phyloP scores from a whole-genome alignment of 2,329 filamentous ascomycete species.

The Botrytis pseudocinerea region DNA sequence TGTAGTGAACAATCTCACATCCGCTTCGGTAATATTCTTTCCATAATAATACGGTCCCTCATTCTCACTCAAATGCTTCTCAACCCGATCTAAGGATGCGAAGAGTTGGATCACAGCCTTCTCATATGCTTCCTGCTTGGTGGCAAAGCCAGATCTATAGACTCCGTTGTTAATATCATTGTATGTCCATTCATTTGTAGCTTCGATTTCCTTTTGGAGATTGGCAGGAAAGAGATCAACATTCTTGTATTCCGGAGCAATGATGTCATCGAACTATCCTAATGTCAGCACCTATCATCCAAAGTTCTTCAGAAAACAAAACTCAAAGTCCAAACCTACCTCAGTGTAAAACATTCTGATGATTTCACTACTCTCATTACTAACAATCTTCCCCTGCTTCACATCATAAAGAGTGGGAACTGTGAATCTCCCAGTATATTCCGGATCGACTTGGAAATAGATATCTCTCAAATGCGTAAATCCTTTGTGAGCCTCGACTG shows the following conservation, averaged over 20 bases:
- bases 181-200: conserved; percentile 79
- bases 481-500: conserved; percentile 60
- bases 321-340: conserved; percentile 55
- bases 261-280: conserved; percentile 70
- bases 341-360: conserved; percentile 79
- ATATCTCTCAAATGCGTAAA: conserved; percentile 67
- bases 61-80: conserved; percentile 61
- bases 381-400: conserved; percentile 69
- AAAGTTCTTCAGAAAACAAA: background rate
- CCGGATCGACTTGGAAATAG: conserved; percentile 64
- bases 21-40: conserved; percentile 73
- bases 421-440: conserved; percentile 69
- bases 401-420: conserved; percentile 69
- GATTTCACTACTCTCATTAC: conserved; percentile 81
- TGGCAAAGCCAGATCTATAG: conserved; percentile 80
- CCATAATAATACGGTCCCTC: conserved; percentile 75
- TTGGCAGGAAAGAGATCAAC: conserved; percentile 68
- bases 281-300: conserved; percentile 5
- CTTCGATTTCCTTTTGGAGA: conserved; percentile 68
- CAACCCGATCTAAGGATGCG: conserved; percentile 71
- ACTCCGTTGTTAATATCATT: conserved; percentile 70
- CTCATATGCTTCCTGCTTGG: conserved; percentile 79
- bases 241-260: conserved; percentile 59
- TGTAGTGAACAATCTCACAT: conserved; percentile 70
- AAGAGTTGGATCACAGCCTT: conserved; percentile 71